Percentiles rank a stretch among this genome's conserved stretches.
Conservation (phyloP, 106 monocot genomes). For the Dioscorea dumetorum region DNA sequence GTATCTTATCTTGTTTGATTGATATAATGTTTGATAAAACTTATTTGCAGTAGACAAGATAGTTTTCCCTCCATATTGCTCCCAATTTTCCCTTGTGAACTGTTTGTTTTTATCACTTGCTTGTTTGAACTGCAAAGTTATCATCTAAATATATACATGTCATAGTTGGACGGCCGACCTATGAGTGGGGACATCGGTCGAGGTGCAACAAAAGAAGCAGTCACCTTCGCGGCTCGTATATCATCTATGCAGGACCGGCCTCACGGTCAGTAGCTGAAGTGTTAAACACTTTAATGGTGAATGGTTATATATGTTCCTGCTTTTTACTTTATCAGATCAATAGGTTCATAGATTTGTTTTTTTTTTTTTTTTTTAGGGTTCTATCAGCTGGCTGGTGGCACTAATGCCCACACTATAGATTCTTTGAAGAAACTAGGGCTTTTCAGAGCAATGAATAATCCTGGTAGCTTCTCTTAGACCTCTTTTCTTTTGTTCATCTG, state of each 20-base stretch:
- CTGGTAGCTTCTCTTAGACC: slow-evolving; percentile 14
- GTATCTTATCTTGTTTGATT: no score
- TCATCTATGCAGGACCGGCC: slow-evolving; percentile 37
- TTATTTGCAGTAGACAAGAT: no score
- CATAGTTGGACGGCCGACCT: slow-evolving; percentile 86
- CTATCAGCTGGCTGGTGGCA: slow-evolving; percentile 95
- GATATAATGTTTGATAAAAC: no score
- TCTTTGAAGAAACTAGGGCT: slow-evolving; percentile 64
- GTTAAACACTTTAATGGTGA: not conserved
- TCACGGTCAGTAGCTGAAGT: slow-evolving; percentile 29
- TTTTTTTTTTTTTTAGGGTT: slow-evolving; percentile 42
- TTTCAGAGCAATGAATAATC: slow-evolving; percentile 35
- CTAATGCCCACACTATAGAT: slow-evolving; percentile 71
- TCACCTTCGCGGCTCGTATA: slow-evolving; percentile 61
- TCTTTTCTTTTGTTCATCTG: no score
- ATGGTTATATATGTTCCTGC: not conserved
- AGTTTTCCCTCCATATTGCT: no score
- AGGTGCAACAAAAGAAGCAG: slow-evolving; percentile 72
- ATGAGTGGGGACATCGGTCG: slow-evolving; percentile 97
- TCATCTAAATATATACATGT: not conserved
- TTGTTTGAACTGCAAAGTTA: no score
- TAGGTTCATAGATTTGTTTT: slow-evolving; percentile 5
- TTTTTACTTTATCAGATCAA: not conserved
- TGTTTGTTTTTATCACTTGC: no score
- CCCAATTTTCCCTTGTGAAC: no score